Conservation (phyloP, 495 filamentous ascomycete species). For the Neurospora sp. region DNA sequence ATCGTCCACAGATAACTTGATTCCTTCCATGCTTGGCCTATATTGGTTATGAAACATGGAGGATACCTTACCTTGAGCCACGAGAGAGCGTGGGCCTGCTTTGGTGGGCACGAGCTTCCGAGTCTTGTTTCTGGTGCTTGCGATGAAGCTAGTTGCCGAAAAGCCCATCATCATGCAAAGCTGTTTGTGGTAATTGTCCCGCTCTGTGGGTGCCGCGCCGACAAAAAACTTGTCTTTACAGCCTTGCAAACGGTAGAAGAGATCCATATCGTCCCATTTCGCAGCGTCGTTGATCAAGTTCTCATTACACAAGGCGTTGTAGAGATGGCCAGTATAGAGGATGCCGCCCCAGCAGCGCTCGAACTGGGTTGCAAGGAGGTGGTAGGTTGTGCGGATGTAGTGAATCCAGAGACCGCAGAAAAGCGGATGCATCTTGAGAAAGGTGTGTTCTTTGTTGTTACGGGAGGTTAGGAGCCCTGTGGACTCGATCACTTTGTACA, state of each 20-base stretch:
- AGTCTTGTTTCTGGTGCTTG: slow-evolving; percentile 1
- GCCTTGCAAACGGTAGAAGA: slow-evolving; percentile 1
- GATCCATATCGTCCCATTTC: slow-evolving; percentile 5
- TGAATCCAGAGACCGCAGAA: slow-evolving; percentile 2
- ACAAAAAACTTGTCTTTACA: slow-evolving; percentile 2
- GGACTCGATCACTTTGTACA: not conserved
- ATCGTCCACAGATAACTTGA: not conserved
- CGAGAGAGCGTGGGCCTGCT: not conserved
- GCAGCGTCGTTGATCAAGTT: not conserved
- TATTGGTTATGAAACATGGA: not conserved
- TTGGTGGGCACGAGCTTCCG: not conserved
- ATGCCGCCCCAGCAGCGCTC: slow-evolving; percentile 1
- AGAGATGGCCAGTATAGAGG: slow-evolving; percentile 3
- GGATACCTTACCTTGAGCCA: not conserved
- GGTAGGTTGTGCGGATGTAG: not conserved
- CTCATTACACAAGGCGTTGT: not conserved
- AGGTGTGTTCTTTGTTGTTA: not conserved
- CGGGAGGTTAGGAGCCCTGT: not conserved
- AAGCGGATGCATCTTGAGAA: slow-evolving; percentile 1
- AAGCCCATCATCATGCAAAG: slow-evolving; percentile 5
- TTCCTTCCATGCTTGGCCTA: not conserved
- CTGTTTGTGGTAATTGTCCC: slow-evolving; percentile 1
- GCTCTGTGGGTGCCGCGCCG: not conserved
- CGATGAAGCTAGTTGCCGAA: not conserved
- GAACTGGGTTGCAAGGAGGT: not conserved